Base-by-base conservation (phyloP, 192 early-diverging fungal genomes). In the Phycomyces nitens region DNA sequence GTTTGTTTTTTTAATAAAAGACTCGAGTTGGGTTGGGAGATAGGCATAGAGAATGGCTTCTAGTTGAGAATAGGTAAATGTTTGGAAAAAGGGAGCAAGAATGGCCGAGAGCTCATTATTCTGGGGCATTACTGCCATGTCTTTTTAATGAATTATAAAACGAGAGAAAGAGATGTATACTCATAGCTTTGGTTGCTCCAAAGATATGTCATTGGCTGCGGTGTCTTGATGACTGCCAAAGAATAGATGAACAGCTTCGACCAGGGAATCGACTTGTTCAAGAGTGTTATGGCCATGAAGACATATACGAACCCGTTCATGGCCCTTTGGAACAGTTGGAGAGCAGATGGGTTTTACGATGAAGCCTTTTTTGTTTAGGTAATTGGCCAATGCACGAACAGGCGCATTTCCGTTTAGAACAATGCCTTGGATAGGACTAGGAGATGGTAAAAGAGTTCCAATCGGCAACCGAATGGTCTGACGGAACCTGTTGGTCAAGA, bases 221-320 rank as follows among this genome's bases (percentile, higher is more conserved):
- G 29, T 34, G 29, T 34, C 29, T 34, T 34, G 2, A 2, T 34
- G 29, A 34, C 29, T 34, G 29, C 29, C 23, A 49, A 76, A 76
- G 41, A 64, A 76, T 3, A 23, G 3, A 56, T 76, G 64, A 15
- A 68, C 64, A 12, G 64, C 50, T 5, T 63, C 15, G 2, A 68
- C 65, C 4, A 76, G 52, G 1, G 27, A n/a, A 54, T 75, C 57
- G 6, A 94, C 79, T 60, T 94, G 81, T 1, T 77, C 74, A 1
- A 60, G 20, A 0, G 89, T 88, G 62, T 94, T 94, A 56, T 92
- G 79, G 11, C 80, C 80, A 75, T 94, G 92, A 15, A 94, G 56
- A 68, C 92, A 94, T n/a, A 94, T 88, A 3, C 92, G 77, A n/a
- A 94, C 78, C 5, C 92, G 81, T 61, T 94, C 92, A 29, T 78